Conservation (phyloP, 257 asterid species). For the Solanum etuberosum region DNA sequence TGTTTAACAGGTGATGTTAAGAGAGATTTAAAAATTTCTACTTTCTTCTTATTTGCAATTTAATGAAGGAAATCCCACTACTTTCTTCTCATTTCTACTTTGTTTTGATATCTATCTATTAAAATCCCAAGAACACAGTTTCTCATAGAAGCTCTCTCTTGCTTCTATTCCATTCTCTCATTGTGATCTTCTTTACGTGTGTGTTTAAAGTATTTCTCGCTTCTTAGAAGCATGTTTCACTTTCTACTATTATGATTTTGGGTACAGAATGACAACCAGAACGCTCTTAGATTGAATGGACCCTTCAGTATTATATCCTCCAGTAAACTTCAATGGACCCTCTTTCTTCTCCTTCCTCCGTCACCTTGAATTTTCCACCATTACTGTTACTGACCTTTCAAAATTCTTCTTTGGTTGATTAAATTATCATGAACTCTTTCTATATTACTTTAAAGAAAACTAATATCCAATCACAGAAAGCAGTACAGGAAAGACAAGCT, state of each 20-base stretch:
- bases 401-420: background rate
- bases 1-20: background rate
- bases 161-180: background rate
- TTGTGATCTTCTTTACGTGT: background rate
- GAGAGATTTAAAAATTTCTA: background rate
- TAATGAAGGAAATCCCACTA: background rate
- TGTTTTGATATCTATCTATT: background rate
- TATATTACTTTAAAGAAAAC: background rate
- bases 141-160: background rate
- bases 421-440: background rate
- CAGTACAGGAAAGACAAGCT: background rate
- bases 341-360: background rate
- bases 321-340: background rate
- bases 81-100: background rate
- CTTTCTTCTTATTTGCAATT: background rate
- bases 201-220: background rate
- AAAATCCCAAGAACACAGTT: background rate
- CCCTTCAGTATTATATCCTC: background rate
- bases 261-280: background rate
- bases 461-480: background rate
- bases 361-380: background rate
- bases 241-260: background rate
- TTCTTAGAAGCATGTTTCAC: background rate
- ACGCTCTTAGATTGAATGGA: background rate
- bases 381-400: background rate